Evolutionary conservation across 2,329 filamentous ascomycete genomes (phyloP).

Genomic region (Colletotrichum chrysophilum): DNA sequence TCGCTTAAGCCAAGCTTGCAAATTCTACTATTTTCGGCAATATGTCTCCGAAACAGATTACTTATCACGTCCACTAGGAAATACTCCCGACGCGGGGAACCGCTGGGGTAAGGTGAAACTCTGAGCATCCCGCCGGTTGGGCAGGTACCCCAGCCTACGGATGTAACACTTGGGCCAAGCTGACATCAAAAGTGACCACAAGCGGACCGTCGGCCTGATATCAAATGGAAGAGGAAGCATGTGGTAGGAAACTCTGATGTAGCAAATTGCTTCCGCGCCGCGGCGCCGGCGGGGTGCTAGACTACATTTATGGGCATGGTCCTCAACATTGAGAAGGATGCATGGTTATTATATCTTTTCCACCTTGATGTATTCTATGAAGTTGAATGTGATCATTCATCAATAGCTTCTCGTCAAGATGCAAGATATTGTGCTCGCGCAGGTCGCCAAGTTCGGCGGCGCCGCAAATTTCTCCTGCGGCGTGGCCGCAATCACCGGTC

Average conservation of each 20-base stretch:
- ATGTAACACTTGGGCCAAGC: background rate
- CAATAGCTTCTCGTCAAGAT: background rate
- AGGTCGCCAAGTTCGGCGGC: background rate
- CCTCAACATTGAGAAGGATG: background rate
- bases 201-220: background rate
- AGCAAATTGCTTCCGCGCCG: background rate
- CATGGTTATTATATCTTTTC: fast-evolving
- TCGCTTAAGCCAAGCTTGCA: background rate
- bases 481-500: background rate
- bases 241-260: background rate
- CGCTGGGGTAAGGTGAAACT: background rate
- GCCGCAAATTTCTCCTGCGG: background rate
- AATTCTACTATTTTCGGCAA: background rate
- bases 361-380: background rate
- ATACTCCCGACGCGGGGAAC: background rate
- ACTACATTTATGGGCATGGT: background rate
- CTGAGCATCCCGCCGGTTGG: background rate
- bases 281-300: background rate
- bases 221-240: background rate
- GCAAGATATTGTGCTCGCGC: background rate
- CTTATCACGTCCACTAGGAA: background rate
- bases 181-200: background rate
- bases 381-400: background rate
- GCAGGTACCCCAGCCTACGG: background rate
- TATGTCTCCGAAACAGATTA: background rate